These are phyloP conservation scores for Monilinia fructigena DNA, from an alignment of 2,329 filamentous ascomycete genomes.

Conservation along the genomic window DNA sequence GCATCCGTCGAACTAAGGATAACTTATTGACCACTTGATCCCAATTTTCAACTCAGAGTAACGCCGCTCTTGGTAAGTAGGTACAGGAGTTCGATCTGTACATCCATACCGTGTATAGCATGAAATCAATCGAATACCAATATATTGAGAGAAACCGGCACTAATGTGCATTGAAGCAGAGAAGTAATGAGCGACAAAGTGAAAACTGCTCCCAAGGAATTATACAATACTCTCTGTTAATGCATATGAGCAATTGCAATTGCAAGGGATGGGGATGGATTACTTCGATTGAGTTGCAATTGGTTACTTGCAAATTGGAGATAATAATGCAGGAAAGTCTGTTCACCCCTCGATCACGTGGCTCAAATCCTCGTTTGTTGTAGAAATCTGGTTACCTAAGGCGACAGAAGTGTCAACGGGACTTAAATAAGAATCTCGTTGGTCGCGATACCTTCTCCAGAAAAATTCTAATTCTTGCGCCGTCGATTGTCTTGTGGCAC, in stretches of 20 bases:
- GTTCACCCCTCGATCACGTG: conserved; percentile 1
- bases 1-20: background rate
- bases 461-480: conserved; percentile 16
- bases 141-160: background rate
- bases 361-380: background rate
- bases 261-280: background rate
- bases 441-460: conserved; percentile 19
- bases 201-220: background rate
- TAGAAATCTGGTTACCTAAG: conserved; percentile 23
- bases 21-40: background rate
- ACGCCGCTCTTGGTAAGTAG: background rate
- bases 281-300: too few species aligned
- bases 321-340: background rate
- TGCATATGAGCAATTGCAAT: background rate
- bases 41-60: background rate
- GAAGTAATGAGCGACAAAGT: background rate
- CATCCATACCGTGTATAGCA: background rate
- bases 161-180: background rate
- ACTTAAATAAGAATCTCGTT: conserved; percentile 21
- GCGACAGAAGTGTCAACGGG: conserved; percentile 17
- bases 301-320: too few species aligned
- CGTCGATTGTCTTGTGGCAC: background rate
- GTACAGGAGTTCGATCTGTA: background rate
- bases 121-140: background rate
- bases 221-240: too few species aligned